Conservation (phyloP, 768 basidiomycete species). For the Cytidiella melzeri region DNA sequence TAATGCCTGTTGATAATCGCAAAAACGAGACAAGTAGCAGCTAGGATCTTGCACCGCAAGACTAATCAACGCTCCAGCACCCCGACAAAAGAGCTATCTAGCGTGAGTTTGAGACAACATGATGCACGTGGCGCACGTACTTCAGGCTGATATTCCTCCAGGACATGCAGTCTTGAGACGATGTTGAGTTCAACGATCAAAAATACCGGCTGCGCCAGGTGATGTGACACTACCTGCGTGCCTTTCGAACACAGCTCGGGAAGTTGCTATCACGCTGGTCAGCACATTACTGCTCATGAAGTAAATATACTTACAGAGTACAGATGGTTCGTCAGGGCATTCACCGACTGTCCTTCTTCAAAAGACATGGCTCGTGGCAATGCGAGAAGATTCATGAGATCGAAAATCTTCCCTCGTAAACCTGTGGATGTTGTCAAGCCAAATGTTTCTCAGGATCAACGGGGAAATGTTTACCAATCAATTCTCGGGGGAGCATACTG, state of each 20-base stretch:
- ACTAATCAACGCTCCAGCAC: background rate
- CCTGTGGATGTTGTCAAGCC: constrained; percentile 5
- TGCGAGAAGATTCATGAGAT: constrained; percentile 18
- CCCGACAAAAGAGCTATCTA: background rate
- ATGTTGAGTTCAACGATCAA: background rate
- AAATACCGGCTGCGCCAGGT: background rate
- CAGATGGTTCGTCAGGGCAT: background rate
- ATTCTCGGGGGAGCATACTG: background rate
- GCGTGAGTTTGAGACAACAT: background rate
- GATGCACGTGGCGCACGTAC: no score
- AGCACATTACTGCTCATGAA: background rate
- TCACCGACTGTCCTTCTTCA: constrained; percentile 2
- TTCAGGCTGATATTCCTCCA: no score
- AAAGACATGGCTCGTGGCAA: background rate
- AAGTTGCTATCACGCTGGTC: background rate
- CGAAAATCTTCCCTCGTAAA: constrained; percentile 16
- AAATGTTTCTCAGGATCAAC: background rate
- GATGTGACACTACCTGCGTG: background rate
- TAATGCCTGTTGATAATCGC: background rate
- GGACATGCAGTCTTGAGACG: background rate
- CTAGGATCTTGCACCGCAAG: background rate
- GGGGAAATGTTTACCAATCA: background rate
- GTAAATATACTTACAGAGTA: background rate
- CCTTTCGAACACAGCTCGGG: background rate
- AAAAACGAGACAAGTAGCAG: background rate